Evolutionary conservation across 257 asterid genomes (phyloP), one percentile per base, ranked within the genome.

Genomic region (Penstemon newberryi): DNA sequence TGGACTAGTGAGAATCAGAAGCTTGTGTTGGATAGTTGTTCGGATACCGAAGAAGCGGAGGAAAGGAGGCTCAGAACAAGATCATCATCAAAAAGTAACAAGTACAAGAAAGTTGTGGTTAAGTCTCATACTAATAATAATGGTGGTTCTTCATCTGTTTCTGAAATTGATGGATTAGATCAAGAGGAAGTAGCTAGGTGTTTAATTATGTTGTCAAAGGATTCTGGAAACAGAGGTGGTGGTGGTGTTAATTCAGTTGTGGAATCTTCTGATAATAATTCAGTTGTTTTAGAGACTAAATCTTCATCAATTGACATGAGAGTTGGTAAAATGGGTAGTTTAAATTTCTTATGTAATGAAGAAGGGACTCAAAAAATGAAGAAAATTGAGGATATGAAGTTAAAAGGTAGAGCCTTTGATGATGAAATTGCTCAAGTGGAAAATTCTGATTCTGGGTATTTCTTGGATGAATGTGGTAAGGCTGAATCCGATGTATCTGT

Each of bases 401-500:
- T 78, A 11, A 75, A 78, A 60, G 82, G 66, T 19, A 56, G 65
- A 70, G 55, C 38, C 64, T 52, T 76, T 72, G 84, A 72, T 51
- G 82, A 13, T 54, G 88, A 78, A 25, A 25, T 25, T 25, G 33
- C 33, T 25, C 33, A 25, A 49, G 65, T 65, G 56, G 93, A 84
- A 71, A 76, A 85, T 64, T 92, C 98, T 40, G 98, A 89, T 75
- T 92, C 99, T n/a, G 99, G 83, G 44, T 90, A 93, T 78, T 90
- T 85, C 80, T 78, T 93, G 81, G 94, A 78, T 70, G 99, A 85
- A 65, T 74, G 80, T 74, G 80, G 73, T 12, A 85, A 82, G 75
- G 83, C 73, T 50, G 99, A 93, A 70, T 93, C 97, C 0, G 94
- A 85, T 69, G 85, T 77, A 62, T 86, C 95, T 4, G 85, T 81